A percentile compares a stretch with the other conserved stretches of the same genome.
These are phyloP conservation scores for Cudoniella acicularis DNA, from an alignment of 495 filamentous ascomycete species.

Conservation along the genomic window DNA sequence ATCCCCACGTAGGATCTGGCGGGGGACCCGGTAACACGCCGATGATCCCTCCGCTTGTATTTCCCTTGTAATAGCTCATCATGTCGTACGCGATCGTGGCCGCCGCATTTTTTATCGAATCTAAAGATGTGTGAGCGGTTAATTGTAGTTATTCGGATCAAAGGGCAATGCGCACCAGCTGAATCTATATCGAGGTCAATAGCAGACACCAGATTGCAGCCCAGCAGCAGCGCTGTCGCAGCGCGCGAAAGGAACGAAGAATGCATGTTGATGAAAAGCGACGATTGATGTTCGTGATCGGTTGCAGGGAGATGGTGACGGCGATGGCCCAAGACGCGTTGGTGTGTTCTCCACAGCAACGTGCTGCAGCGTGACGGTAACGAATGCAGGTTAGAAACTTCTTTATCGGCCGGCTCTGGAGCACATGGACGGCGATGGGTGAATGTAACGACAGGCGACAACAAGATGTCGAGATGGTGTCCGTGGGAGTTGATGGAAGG, in stretches of 20 bases:
- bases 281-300: no score
- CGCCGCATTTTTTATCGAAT: constrained; percentile 58
- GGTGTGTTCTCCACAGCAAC: neutral
- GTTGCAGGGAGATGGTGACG: no score
- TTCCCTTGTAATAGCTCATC: constrained; percentile 62
- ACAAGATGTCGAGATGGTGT: neutral
- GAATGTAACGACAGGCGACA: neutral
- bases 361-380: no score
- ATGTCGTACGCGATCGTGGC: constrained; percentile 59
- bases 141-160: no score
- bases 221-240: constrained; percentile 21
- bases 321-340: no score
- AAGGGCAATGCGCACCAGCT: constrained; percentile 14
- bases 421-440: neutral
- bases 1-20: constrained; percentile 40
- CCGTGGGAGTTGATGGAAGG: neutral
- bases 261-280: constrained; percentile 14
- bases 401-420: neutral
- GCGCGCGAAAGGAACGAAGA: constrained; percentile 19
- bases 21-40: constrained; percentile 60
- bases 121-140: constrained; percentile 30
- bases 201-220: constrained; percentile 12
- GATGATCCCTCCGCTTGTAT: constrained; percentile 55
- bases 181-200: constrained; percentile 18
- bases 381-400: neutral